Conservation (phyloP, 306 rosid genomes). For the cucumber (Cucumis sativus) region Cucumber_9930_V3 NC_026661.2:18735001-18735500, state of each 20-base stretch:
- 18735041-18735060: constrained; percentile 27
- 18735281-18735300: constrained; percentile 85
- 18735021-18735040: constrained; percentile 72
- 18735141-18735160: constrained; percentile 49
- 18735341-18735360: constrained; percentile 53
- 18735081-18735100: constrained; percentile 71
- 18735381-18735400: constrained; percentile 27
- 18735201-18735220: constrained; percentile 68
- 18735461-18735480: constrained; percentile 74
- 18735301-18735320: constrained; percentile 50
- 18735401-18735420: constrained; percentile 33
- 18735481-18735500: constrained; percentile 46
- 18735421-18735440: constrained; percentile 84
- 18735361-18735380: constrained; percentile 46
- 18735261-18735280: constrained; percentile 56
- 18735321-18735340: constrained; percentile 61
- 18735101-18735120: constrained; percentile 61
- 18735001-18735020: constrained; percentile 81
- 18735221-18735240: constrained; percentile 67
- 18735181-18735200: constrained; percentile 53
- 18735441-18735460: constrained; percentile 99
- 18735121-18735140: constrained; percentile 50
- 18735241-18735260: constrained; percentile 85
- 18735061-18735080: constrained; percentile 29
- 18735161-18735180: constrained; percentile 52